Percentiles rank a stretch among this genome's conserved stretches.
Conservation (phyloP, 305 asterid genomes). For the Solanum hybrid region DNA sequence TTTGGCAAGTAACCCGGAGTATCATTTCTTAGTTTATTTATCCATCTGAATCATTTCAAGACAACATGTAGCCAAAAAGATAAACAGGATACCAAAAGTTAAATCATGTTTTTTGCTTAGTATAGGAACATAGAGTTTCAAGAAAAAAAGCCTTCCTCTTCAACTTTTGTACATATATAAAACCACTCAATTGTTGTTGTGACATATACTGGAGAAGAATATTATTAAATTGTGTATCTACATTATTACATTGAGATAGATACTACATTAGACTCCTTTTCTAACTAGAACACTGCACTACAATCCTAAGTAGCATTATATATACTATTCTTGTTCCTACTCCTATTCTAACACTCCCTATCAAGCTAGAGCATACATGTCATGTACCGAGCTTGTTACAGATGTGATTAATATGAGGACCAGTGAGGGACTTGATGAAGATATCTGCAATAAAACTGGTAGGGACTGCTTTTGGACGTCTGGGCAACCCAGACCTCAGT, state of each 20-base stretch:
- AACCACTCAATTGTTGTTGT: neutral
- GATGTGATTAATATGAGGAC: neutral
- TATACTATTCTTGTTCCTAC: neutral
- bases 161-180: neutral
- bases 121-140: neutral
- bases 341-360: neutral
- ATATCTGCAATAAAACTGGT: neutral
- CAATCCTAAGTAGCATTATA: neutral
- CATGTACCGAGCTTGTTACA: neutral
- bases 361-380: neutral
- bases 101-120: neutral
- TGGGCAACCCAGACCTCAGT: neutral
- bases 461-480: neutral
- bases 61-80: neutral
- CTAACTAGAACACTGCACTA: neutral
- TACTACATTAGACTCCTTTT: neutral
- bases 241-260: neutral
- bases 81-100: neutral
- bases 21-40: neutral
- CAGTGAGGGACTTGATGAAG: neutral
- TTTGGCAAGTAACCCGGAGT: neutral
- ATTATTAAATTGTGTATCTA: neutral
- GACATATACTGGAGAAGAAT: neutral
- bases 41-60: neutral
- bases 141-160: neutral